Evolutionary conservation across 305 asterid genomes (phyloP), one percentile per base, ranked within the genome.

Genomic region (Fraxinus baroniana): DNA sequence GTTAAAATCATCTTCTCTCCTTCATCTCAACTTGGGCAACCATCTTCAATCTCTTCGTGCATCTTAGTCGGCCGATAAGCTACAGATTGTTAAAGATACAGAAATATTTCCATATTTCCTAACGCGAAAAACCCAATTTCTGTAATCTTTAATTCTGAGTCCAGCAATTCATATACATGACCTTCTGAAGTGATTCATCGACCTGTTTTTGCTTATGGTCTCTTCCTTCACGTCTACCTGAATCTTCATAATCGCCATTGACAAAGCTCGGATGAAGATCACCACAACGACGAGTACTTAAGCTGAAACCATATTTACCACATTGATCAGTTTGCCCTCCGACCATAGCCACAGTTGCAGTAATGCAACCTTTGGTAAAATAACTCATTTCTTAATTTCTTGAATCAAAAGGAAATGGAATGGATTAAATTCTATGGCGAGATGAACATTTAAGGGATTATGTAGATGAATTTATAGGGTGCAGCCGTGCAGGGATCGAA

Each of bases 151-250:
- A 78, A 35, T 55, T 80, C 78, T 72, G 76, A 3, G 84, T 52
- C 90, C 91, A 87, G 57, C 90, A 89, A 82, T 85, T 85, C 39
- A 89, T 36, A 79, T 85, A 82, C 91, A 89, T 87, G 74, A 85
- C 81, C 60, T 76, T 84, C 10, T 41, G 83, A 32, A 87, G 49
- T 24, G 89, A 82, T 49, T 89, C 90, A 80, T 87, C 88, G 3
- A 37, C 80, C 75, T 82, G 64, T 6, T 83, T 83, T 33, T 28
- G 76, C 82, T 75, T 62, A 32, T n/a, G 52, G 9, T 12, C 18
- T 82, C 78, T 39, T 44, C 39, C 76, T 74, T 79, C 79, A n/a
- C 66, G 24, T 7, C 79, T 73, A 2, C 78, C 28, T 2, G 57
- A 26, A 32, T 76, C 78, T 26, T 33, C 76, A 35, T 20, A 64